Base-by-base conservation (phyloP, 1,284 basidiomycete genomes). In the Coniophora puteana region DNA sequence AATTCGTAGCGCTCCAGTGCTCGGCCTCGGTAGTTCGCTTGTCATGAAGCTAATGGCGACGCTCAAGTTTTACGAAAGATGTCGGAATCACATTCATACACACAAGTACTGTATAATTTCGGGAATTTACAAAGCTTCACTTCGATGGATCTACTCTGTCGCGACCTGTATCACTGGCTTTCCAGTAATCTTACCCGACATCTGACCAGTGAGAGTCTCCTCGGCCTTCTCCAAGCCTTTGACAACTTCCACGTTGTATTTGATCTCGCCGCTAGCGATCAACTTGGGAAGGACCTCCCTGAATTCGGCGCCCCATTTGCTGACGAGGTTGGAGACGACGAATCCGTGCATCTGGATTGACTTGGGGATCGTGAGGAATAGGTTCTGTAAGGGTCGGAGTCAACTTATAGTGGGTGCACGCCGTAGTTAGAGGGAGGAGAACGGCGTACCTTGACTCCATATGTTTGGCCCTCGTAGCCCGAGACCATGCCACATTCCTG, bases 271-370 rank as follows among this genome's bases (percentile, higher is more conserved):
- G 23, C 68, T 65, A 4, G 69, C 69, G 33, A 83, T 56, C 47
- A 72, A 68, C 23, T 63, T 56, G 1, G 74, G 69, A 28, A 89
- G 58, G 33, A 73, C 70, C 7, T 61, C 58, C 54, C 78, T 77
- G 59, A 79, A 80, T 24, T 64, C 62, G 0, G 61, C 55, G 1
- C 34, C 40, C 53, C 71, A 69, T 51, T 71, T 68, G 20, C 46
- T 38, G 6, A 56, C 42, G 12, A 72, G 58, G 38, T 69, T 64
- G 33, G 53, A 52, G 12, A 78, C 71, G 49, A 80, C 66, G 61
- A 89, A 83, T 10, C 86, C 87, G 48, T 71, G 55, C 43, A 88
- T 60, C 11, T 62, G 73, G 39, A 82, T 68, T 33, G 71, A 63
- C 56, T 75, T 72, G 4, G 59, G 58, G 50, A 83, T 65, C 48